Percentiles rank a stretch among this genome's conserved stretches.
Conservation (phyloP, 1,284 basidiomycete genomes). For the Rhodotorula mucilaginosa region DNA sequence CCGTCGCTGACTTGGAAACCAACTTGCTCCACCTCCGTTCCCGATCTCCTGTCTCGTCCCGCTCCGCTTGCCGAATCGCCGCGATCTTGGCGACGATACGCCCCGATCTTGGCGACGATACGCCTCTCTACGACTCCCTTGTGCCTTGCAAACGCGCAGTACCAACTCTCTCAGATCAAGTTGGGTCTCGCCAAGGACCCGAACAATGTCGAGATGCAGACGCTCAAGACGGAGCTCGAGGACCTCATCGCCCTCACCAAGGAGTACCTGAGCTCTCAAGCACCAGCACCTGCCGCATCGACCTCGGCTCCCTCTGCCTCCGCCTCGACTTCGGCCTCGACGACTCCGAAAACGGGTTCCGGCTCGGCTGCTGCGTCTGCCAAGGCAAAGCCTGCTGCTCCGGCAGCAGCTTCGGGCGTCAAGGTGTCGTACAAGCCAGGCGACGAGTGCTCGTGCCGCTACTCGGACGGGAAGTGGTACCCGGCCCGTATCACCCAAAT, state of each 20-base stretch:
- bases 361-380: not conserved
- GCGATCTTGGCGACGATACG: too few relatives aligned
- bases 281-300: conserved; percentile 23
- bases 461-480: conserved; percentile 85
- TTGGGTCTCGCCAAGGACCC: conserved; percentile 79
- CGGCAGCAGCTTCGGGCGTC: not conserved
- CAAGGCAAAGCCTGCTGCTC: not conserved
- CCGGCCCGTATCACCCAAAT: conserved; percentile 86
- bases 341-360: conserved; percentile 3
- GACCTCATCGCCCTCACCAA: conserved; percentile 86
- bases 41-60: not conserved
- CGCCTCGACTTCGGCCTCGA: not conserved
- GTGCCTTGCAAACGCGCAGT: conserved; percentile 5
- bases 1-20: not conserved
- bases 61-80: not conserved
- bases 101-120: not conserved
- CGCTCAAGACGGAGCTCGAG: conserved; percentile 75
- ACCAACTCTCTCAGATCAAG: conserved; percentile 65
- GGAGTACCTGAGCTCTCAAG: conserved; percentile 58
- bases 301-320: conserved; percentile 4
- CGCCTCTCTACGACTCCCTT: not conserved
- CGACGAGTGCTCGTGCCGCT: conserved; percentile 89
- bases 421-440: conserved; percentile 60
- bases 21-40: not conserved
- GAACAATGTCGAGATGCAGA: conserved; percentile 65